Base-by-base conservation (phyloP, 495 filamentous ascomycete species). In the Penicillium taxi region DNA sequence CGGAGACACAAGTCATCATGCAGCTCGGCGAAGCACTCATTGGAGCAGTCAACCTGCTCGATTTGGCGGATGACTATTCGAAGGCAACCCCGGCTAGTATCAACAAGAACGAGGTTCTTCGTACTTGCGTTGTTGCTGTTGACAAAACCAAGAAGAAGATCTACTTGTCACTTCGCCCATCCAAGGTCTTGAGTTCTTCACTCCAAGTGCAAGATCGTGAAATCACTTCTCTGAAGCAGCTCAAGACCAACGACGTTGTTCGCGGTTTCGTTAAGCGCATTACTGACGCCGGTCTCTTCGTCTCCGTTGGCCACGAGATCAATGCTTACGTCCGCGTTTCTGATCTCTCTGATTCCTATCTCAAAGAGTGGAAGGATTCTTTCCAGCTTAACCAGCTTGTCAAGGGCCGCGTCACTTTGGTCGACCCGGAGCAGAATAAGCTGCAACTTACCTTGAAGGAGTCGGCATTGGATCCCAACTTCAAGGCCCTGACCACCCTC, bases 301-400 rank as follows among this genome's bases (percentile, higher is more conserved):
- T 98, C 21, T 64, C 75, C 30, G 65, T 98, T 4, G 85, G 85
- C 18, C 78, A 79, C 17, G 75, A 81, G 39, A 66, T 95, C n/a
- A 84, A 77, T 20, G 90, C 81, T 3, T 84, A 84, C 55, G 78
- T 90, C 19, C 78, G 80, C 42, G 75, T 96, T 31, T 81, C 81
- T 8, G 86, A 96, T 52, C 76, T 96, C 12, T 94, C 89, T 0
- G 90, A 98, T 54, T 73, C 74, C 3, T 96, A 76, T 54, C 67
- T 96, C 48, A 96, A 96, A 59, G 86, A 96, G 31, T 98, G 91
- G 91, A 94, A 94, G 64, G 72, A 81, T n/a, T 61, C 75, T 11
- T 95, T 86, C 64, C 75, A 90, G 44, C 61, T 83, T 22, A 85
- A 86, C 50, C 86, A 96, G 58, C 69, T 98, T 12, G 84, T 98